Evolutionary conservation across 2,329 filamentous ascomycete genomes (phyloP), one percentile per base, ranked within the genome.

Genomic region (Epicoccum nigrum): DNA sequence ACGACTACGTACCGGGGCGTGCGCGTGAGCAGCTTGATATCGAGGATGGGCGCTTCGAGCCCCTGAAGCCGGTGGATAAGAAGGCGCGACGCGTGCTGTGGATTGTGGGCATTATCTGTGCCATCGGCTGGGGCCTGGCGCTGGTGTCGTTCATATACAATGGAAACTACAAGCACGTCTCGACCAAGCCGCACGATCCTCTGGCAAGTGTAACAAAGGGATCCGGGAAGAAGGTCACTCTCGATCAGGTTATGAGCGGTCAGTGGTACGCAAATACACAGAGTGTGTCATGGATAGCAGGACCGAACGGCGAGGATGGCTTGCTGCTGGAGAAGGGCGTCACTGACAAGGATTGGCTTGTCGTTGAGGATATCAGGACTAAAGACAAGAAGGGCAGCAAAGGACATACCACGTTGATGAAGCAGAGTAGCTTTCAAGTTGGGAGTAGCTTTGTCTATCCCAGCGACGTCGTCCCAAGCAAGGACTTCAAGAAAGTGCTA

Each of bases 401-500:
- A 34, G 77, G 81, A 42, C 83, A 84, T 45, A 86, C 81, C 58
- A 89, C 86, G 0, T 77, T 99, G 64, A 96, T 99, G 86, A 84
- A 90, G 72, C 72, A 82, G 11, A 68, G 77, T 0, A 74, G 69
- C 33, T 91, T 99, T 64, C 70, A 77, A 15, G 86, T 86, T 48
- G 79, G 79, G 7, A 83, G 79, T 9, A 71, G 79, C 42, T 73
- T 72, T 13, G 77, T 90, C 59, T 70, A 65, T n/a, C 86, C 89
- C 0, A 74, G 73, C 12, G 80, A 83, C 60, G 83, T 86, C 3
- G 87, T 84, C 79, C 91, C 94, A 2, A 97, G 91, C 68, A 84
- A 86, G 21, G 85, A 97, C 70, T 80, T 96, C 71, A 90, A 86
- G 65, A 93, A 90, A 70, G 91, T 99, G 3, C 81, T 99, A 43